Base-by-base conservation (phyloP, 1,139 yeast species). In the Magnusiomyces clavatus region DNA sequence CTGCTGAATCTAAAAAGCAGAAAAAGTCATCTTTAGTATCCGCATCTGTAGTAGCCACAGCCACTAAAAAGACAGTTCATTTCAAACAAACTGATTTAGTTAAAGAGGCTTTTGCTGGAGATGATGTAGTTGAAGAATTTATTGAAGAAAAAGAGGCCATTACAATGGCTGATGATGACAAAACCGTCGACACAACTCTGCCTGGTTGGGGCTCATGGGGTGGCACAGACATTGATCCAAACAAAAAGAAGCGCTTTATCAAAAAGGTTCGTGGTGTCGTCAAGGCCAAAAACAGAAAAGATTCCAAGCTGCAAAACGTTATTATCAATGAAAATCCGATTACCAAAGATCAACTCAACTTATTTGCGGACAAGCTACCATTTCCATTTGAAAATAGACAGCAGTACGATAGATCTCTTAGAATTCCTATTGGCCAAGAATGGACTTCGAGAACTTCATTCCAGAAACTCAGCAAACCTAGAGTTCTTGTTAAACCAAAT, bases 391-490 rank as follows among this genome's bases (percentile, higher is more conserved):
- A 92, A 69, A 84, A 84, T 55, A 77, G 84, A 64, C 98, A 89
- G 66, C 97, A 92, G 70, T 94, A 92, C 68, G 98, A 92, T 69
- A 79, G 96, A 65, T 83, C 95, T 2, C 74, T 92, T 62, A 79
- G 96, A 65, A 85, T 89, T 89, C 97, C 98, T n/a, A 74, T 92
- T 56, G 98, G 98, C 36, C 95, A 87, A 69, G 96, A 92, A 71
- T 92, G 97, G 97, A 82, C 94, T 3, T 80, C 95, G 12, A 80
- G 89, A 63, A 86, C 81, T 52, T 82, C 95, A 1, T 95, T 87
- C 72, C 96, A 89, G 72, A 81, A 81, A 65, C 72, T 87, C 61
- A 87, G 94, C 55, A 89, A 86, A 81, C 98, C 98, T 47, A 77
- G 87, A 63, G 82, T 92, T 46, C 76, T 87, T 58, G 83, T 87